Conservation (phyloP, 1,284 basidiomycete species). For the Crepidotus sp. region DNA sequence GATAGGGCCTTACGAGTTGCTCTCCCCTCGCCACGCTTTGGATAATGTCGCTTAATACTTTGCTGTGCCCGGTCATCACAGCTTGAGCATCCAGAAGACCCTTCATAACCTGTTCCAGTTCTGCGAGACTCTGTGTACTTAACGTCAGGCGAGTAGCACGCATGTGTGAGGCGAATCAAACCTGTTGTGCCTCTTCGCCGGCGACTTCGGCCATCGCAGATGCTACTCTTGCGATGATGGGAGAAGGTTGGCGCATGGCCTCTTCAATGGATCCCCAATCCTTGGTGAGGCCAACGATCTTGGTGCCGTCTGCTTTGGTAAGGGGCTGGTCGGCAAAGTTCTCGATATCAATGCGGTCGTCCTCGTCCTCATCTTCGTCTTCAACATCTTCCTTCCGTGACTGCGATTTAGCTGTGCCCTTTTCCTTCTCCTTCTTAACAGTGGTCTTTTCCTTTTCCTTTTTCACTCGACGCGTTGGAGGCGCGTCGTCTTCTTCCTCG, state of each 20-base stretch:
- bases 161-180: slow-evolving; percentile 22
- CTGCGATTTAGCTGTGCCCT: slow-evolving; percentile 19
- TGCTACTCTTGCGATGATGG: slow-evolving; percentile 46
- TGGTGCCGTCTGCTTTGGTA: slow-evolving; percentile 37
- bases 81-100: slow-evolving; percentile 56
- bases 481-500: slow-evolving; percentile 39
- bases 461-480: slow-evolving; percentile 26
- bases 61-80: slow-evolving; percentile 48
- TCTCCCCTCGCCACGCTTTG: slow-evolving; percentile 46
- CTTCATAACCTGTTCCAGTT: slow-evolving; percentile 58
- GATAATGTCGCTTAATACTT: slow-evolving; percentile 46
- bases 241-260: slow-evolving; percentile 38
- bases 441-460: slow-evolving; percentile 40
- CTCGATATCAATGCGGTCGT: slow-evolving; percentile 44
- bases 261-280: slow-evolving; percentile 53
- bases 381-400: slow-evolving; percentile 22
- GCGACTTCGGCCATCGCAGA: slow-evolving; percentile 53
- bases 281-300: slow-evolving; percentile 42
- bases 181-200: slow-evolving; percentile 44
- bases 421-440: slow-evolving; percentile 23
- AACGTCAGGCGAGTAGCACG: neutral
- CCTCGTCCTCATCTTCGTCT: slow-evolving; percentile 33
- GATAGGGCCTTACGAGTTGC: slow-evolving; percentile 42
- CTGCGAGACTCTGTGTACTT: slow-evolving; percentile 40
- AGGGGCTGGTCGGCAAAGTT: slow-evolving; percentile 58